Percentiles rank a stretch among this genome's conserved stretches.
phyloP scores from a whole-genome alignment of 2,329 filamentous ascomycete species.

The Verticillium dahliae region DNA sequence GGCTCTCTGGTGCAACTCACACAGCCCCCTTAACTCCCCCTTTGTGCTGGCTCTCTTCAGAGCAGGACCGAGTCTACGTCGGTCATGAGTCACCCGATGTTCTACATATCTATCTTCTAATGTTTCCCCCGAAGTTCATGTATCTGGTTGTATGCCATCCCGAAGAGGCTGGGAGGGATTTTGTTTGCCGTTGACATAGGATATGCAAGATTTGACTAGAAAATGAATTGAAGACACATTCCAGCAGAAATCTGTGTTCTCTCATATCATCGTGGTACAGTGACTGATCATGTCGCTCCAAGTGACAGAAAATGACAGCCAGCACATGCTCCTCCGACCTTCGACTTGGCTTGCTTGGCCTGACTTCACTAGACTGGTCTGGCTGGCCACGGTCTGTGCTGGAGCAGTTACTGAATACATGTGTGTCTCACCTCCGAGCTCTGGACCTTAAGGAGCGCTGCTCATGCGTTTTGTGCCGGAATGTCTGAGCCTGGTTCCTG shows the following conservation, averaged over 20 bases:
- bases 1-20: neutral
- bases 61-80: neutral
- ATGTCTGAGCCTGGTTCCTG: neutral
- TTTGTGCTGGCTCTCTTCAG: neutral
- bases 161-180: constrained; percentile 6
- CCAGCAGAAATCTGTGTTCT: constrained; percentile 8
- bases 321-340: neutral
- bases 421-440: neutral
- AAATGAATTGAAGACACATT: constrained; percentile 12
- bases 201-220: constrained; percentile 11
- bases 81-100: neutral
- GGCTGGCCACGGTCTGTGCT: neutral
- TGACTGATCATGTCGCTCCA: neutral
- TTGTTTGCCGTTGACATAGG: constrained; percentile 5
- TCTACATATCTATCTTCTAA: constrained; percentile 14
- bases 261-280: neutral
- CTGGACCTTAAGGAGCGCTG: neutral
- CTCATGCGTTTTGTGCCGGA: neutral
- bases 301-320: neutral
- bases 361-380: neutral
- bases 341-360: neutral
- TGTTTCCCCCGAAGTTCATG: constrained; percentile 11
- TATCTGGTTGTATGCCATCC: constrained; percentile 2
- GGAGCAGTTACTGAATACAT: neutral
- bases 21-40: constrained; percentile 3